Evolutionary conservation across 225 moss, liverwort and hornwort species (phyloP).

Genomic region (Pleurozium schreberi): DNA sequence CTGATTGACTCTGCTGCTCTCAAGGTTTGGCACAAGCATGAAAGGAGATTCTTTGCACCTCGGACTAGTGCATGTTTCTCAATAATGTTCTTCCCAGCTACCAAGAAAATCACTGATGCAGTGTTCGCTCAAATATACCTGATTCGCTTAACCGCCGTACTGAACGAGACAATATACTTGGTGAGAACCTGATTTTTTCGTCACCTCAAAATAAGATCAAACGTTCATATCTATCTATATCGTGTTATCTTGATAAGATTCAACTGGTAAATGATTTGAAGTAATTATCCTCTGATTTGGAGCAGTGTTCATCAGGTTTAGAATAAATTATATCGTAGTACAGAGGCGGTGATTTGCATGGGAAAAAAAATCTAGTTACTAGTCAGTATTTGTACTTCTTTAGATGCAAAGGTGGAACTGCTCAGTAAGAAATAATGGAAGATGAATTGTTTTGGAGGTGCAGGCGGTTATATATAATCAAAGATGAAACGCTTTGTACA

Average conservation of each 20-base stretch:
- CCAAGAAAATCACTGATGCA: slow-evolving; percentile 13
- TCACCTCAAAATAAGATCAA: not conserved
- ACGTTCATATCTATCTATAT: not conserved
- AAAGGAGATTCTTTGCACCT: slow-evolving; percentile 24
- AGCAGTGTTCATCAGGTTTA: not conserved
- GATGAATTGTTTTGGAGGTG: not conserved
- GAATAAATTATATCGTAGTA: too few species aligned
- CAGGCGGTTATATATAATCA: not conserved
- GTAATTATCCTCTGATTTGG: not conserved
- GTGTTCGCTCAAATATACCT: slow-evolving; percentile 35
- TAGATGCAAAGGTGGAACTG: not conserved
- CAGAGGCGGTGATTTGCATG: not conserved
- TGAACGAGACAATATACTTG: slow-evolving; percentile 34
- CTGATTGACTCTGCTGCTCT: slow-evolving; percentile 34
- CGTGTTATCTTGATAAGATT: not conserved
- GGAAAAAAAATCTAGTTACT: not conserved
- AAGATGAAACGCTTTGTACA: not conserved
- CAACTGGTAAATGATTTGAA: not conserved
- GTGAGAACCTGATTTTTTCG: not conserved
- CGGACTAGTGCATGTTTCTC: slow-evolving; percentile 22
- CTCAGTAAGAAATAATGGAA: not conserved
- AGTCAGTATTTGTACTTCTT: not conserved
- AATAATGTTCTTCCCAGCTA: slow-evolving; percentile 13
- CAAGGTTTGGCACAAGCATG: slow-evolving; percentile 37
- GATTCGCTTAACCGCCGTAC: not conserved